Percentiles rank a stretch among this genome's conserved stretches.
Evolutionary conservation across 2,329 filamentous ascomycete species (phyloP).

Genomic region (Capronia coronata): DNA sequence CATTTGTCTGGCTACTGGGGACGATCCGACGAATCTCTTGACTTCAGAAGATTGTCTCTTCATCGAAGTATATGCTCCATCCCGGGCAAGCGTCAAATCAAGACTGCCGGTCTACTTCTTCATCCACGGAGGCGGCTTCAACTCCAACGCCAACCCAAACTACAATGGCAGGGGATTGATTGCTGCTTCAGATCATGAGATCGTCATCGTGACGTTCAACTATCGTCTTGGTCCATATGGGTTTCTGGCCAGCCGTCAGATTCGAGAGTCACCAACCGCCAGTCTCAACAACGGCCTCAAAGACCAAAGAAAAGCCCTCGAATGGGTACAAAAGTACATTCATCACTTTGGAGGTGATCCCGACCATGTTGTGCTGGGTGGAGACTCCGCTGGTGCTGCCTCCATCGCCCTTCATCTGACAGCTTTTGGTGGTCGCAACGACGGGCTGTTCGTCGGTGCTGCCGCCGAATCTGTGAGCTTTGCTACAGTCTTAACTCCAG

Average conservation of each 20-base stretch:
- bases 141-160: constrained; percentile 52
- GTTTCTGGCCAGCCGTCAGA: constrained; percentile 58
- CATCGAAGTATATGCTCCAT: constrained; percentile 38
- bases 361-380: constrained; percentile 60
- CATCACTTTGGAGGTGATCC: constrained; percentile 63
- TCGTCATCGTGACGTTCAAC: constrained; percentile 67
- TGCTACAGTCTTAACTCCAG: constrained; percentile 42
- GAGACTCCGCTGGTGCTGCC: constrained; percentile 60
- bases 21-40: constrained; percentile 54
- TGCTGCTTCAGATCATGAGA: constrained; percentile 51
- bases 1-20: constrained; percentile 61
- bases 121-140: constrained; percentile 59
- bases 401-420: constrained; percentile 60
- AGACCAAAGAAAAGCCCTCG: constrained; percentile 62
- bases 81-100: constrained; percentile 33
- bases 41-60: constrained; percentile 42
- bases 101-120: constrained; percentile 60
- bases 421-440: constrained; percentile 45
- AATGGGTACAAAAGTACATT: constrained; percentile 66
- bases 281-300: constrained; percentile 60
- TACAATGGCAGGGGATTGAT: constrained; percentile 58
- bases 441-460: constrained; percentile 48
- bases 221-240: constrained; percentile 71
- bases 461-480: constrained; percentile 52
- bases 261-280: constrained; percentile 38